A percentile compares a stretch with the other conserved stretches of the same genome.
Conservation (phyloP, 441 rosid species). For the Pelargonium citronellum region DNA sequence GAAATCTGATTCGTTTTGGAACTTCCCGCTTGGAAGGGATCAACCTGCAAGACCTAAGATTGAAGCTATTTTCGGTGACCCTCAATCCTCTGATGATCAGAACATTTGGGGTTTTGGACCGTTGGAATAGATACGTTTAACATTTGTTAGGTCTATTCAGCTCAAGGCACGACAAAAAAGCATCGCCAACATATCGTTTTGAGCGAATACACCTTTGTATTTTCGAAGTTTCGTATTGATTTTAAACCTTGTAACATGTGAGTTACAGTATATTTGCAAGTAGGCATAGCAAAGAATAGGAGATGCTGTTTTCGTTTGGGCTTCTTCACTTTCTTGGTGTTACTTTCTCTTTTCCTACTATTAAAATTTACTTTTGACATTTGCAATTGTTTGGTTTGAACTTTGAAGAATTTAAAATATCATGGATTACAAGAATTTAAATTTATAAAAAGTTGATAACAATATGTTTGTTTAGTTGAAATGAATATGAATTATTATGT, state of each 20-base stretch:
- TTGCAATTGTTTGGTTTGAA: no score
- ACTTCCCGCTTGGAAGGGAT: constrained; percentile 49
- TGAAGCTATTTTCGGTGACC: constrained; percentile 48
- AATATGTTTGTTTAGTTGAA: no score
- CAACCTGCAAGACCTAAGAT: constrained; percentile 53
- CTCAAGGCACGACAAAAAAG: neutral
- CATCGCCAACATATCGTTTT: neutral
- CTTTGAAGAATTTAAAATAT: no score
- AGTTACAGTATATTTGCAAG: neutral
- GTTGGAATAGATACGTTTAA: constrained; percentile 44
- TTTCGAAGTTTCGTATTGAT: neutral
- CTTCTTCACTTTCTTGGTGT: no score
- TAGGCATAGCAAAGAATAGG: neutral
- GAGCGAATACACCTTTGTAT: neutral
- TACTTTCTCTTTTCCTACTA: neutral
- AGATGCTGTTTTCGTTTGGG: no score
- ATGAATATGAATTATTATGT: no score
- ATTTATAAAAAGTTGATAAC: no score
- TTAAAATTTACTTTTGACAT: no score
- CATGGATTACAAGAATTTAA: no score
- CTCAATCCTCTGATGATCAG: constrained; percentile 59
- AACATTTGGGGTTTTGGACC: constrained; percentile 52
- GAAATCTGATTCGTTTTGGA: constrained; percentile 89
- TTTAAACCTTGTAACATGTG: neutral
- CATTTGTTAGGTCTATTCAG: neutral